Percentiles rank a stretch among this genome's conserved stretches.
Evolutionary conservation across 371 early-diverging fungal genomes (phyloP).

Genomic region (Parasitella parasitica): DNA sequence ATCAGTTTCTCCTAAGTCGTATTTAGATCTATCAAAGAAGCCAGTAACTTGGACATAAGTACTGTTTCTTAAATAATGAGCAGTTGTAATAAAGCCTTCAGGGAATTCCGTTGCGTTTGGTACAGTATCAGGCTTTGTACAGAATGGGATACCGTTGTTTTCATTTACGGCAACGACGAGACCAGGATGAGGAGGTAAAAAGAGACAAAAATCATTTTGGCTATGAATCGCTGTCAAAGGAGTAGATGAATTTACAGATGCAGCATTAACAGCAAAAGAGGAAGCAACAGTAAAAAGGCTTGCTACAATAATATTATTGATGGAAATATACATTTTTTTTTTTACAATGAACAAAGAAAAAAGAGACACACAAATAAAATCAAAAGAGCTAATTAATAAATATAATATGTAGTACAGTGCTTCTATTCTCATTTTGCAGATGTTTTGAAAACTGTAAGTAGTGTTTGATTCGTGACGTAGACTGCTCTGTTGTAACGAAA

Average conservation of each 20-base stretch:
- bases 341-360: not conserved
- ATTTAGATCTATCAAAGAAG: constrained; percentile 50
- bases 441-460: too few relatives aligned
- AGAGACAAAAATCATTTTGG: constrained; percentile 50
- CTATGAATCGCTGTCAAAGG: constrained; percentile 27
- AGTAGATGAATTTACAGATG: not conserved
- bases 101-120: constrained; percentile 53
- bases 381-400: not conserved
- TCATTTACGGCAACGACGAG: constrained; percentile 53
- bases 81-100: constrained; percentile 46
- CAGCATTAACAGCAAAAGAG: constrained; percentile 5
- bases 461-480: too few relatives aligned
- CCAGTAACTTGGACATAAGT: constrained; percentile 58
- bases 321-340: not conserved
- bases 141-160: constrained; percentile 56
- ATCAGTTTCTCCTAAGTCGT: constrained; percentile 42
- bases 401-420: too few relatives aligned
- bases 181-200: constrained; percentile 61
- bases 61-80: constrained; percentile 42
- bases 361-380: not conserved
- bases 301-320: not conserved
- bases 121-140: constrained; percentile 37
- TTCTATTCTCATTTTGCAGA: too few relatives aligned
- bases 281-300: constrained; percentile 7
- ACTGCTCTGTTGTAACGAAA: too few relatives aligned